phyloP scores from a whole-genome alignment of 495 filamentous ascomycete genomes.

The Xylaria scruposa region DNA sequence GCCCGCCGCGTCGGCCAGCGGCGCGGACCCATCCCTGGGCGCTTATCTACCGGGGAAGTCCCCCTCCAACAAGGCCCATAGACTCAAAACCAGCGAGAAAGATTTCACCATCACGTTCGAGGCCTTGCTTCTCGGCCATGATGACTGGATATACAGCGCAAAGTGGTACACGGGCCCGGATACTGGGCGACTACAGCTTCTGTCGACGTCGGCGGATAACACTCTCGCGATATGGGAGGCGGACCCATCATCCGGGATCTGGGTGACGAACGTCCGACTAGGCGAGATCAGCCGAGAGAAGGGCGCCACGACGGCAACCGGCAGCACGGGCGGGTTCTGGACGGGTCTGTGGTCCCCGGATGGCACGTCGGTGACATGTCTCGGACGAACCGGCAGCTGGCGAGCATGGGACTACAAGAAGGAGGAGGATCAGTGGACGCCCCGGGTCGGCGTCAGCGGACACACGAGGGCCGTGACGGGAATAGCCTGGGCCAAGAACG shows the following conservation, averaged over 20 bases:
- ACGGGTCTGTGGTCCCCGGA: constrained; percentile 90
- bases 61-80: constrained; percentile 87
- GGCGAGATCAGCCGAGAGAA: constrained; percentile 94
- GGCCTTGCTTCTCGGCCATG: constrained; percentile 91
- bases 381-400: constrained; percentile 94
- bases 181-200: constrained; percentile 67
- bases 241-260: constrained; percentile 82
- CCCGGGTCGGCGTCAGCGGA: constrained; percentile 78
- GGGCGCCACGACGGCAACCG: constrained; percentile 92
- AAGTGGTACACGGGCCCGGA: constrained; percentile 62
- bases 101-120: constrained; percentile 89
- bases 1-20: constrained; percentile 53
- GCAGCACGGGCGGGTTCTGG: constrained; percentile 96
- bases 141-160: constrained; percentile 96
- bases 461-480: constrained; percentile 82
- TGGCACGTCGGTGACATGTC: constrained; percentile 73
- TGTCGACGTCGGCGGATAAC: constrained; percentile 94
- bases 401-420: constrained; percentile 69
- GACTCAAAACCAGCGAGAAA: constrained; percentile 57
- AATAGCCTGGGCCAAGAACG: constrained; percentile 82
- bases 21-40: constrained; percentile 51
- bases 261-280: constrained; percentile 82
- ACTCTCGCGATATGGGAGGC: constrained; percentile 91
- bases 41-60: constrained; percentile 65
- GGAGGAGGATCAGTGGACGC: constrained; percentile 70